A percentile compares a stretch with the other conserved stretches of the same genome.
Conservation (phyloP, 2,329 filamentous ascomycete species). For the Cytospora schulzeri region DNA sequence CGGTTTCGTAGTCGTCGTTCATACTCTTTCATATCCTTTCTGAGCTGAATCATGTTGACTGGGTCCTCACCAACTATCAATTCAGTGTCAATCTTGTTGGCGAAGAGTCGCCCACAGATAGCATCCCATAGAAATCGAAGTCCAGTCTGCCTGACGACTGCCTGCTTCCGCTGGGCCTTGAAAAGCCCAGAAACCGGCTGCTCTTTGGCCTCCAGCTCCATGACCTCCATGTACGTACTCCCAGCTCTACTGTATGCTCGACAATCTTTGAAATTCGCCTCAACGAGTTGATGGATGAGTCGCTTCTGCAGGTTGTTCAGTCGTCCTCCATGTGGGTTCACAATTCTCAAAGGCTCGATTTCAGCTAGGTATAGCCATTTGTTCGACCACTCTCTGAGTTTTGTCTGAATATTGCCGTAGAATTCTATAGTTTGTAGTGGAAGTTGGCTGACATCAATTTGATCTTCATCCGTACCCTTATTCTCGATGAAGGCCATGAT, state of each 20-base stretch:
- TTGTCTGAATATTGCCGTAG: constrained; percentile 9
- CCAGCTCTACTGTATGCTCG: constrained; percentile 17
- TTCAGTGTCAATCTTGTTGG: constrained; percentile 24
- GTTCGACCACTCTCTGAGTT: constrained; percentile 22
- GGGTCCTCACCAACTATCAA: constrained; percentile 13
- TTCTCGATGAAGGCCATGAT: constrained; percentile 19
- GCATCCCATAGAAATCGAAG: constrained; percentile 40
- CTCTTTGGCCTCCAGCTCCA: constrained; percentile 17
- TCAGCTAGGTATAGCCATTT: background rate
- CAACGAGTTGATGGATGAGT: constrained; percentile 34
- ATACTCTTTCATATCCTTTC: constrained; percentile 29
- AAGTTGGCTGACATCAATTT: constrained; percentile 19
- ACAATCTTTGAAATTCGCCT: constrained; percentile 30
- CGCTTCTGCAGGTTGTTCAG: constrained; percentile 35
- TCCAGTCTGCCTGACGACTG: constrained; percentile 30
- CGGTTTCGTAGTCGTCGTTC: constrained; percentile 36
- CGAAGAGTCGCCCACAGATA: constrained; percentile 36
- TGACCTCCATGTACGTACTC: constrained; percentile 27
- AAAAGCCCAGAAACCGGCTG: background rate
- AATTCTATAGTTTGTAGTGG: constrained; percentile 27
- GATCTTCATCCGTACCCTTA: background rate
- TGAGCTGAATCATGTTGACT: constrained; percentile 16
- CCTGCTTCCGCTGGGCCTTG: constrained; percentile 1
- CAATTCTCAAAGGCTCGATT: constrained; percentile 28
- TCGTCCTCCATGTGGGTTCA: constrained; percentile 30